Percentiles rank a stretch among this genome's conserved stretches.
These are phyloP conservation scores for Hyaloscypha variabilis DNA, from an alignment of 495 filamentous ascomycete genomes.

Conservation along the genomic window DNA sequence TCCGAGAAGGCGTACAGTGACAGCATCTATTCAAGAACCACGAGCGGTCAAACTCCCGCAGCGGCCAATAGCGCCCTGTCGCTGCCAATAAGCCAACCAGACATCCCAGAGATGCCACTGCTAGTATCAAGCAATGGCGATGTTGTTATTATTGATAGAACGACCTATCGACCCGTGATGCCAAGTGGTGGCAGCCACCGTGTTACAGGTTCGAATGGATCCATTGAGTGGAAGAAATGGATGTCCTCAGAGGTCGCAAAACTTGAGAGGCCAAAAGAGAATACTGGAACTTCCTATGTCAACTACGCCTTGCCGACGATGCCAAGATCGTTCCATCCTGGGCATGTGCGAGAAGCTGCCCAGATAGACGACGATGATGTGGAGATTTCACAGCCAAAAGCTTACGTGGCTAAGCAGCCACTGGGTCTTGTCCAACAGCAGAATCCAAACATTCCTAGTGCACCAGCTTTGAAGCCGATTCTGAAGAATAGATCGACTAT, in stretches of 20 bases:
- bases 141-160: slow-evolving; percentile 44
- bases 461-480: slow-evolving; percentile 23
- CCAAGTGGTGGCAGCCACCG: slow-evolving; percentile 33
- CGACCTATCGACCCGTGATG: slow-evolving; percentile 36
- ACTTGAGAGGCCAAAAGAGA: slow-evolving; percentile 41
- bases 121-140: slow-evolving; percentile 41
- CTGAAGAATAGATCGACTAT: slow-evolving; percentile 26
- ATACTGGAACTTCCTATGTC: slow-evolving; percentile 31
- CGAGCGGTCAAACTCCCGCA: slow-evolving; percentile 45
- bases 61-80: slow-evolving; percentile 23
- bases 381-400: slow-evolving; percentile 24
- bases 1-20: slow-evolving; percentile 39
- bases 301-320: slow-evolving; percentile 41
- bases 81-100: slow-evolving; percentile 5
- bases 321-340: slow-evolving; percentile 33
- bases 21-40: slow-evolving; percentile 61
- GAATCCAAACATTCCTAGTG: slow-evolving; percentile 19
- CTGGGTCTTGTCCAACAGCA: slow-evolving; percentile 27
- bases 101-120: slow-evolving; percentile 23
- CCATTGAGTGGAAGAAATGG: slow-evolving; percentile 56
- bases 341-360: slow-evolving; percentile 62
- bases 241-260: slow-evolving; percentile 53
- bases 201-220: slow-evolving; percentile 43
- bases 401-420: slow-evolving; percentile 20
- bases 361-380: slow-evolving; percentile 57